A percentile compares a stretch with the other conserved stretches of the same genome.
Evolutionary conservation across 768 basidiomycete species (phyloP).

Genomic region (Russula sp.): DNA sequence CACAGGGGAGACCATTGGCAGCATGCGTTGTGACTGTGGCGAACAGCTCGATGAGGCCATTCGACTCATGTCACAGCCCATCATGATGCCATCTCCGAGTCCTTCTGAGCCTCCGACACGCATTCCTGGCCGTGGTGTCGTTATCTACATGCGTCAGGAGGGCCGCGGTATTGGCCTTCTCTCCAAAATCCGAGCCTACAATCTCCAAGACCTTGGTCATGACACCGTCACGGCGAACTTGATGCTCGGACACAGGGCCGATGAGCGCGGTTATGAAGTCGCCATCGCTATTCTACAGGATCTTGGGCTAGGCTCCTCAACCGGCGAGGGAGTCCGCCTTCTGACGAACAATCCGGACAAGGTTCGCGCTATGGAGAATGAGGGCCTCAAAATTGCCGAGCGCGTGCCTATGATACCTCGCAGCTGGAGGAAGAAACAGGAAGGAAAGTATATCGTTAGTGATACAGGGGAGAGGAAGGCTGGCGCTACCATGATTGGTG

Average conservation of each 20-base stretch:
- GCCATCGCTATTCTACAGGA: constrained; percentile 88
- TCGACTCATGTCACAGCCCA: constrained; percentile 73
- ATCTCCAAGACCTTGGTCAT: constrained; percentile 94
- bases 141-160: constrained; percentile 95
- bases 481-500: constrained; percentile 80
- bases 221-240: constrained; percentile 99
- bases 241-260: constrained; percentile 89
- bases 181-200: constrained; percentile 96
- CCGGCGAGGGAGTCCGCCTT: constrained; percentile 58
- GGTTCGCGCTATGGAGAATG: constrained; percentile 76
- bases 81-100: constrained; percentile 39
- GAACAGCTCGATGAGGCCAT: constrained; percentile 99
- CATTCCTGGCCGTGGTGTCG: constrained; percentile 83
- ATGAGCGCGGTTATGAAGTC: constrained; percentile 89
- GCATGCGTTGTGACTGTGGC: constrained; percentile 98
- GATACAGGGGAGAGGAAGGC: constrained; percentile 38
- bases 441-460: constrained; percentile 24
- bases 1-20: constrained; percentile 95
- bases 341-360: constrained; percentile 99
- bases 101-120: constrained; percentile 31
- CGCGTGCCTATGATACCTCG: constrained; percentile 93
- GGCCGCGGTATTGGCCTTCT: constrained; percentile 94
- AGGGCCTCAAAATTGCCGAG: constrained; percentile 76
- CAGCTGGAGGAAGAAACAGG: constrained; percentile 56
- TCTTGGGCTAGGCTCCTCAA: constrained; percentile 61